Base-by-base conservation (phyloP, 371 early-diverging fungal genomes). In the Syncephalastrum sp. region DNA sequence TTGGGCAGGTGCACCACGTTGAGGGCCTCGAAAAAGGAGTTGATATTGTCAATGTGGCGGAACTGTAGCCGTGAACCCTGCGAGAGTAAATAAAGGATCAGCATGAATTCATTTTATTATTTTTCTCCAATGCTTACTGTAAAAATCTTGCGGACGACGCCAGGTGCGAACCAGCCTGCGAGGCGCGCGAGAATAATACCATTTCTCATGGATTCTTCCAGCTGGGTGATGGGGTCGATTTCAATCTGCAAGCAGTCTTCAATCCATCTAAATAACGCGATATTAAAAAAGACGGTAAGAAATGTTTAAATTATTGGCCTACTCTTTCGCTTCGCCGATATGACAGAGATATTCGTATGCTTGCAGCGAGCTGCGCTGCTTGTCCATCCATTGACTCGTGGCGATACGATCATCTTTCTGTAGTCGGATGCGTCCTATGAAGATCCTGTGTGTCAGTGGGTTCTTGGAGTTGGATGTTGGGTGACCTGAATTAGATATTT, bases 281-380 rank as follows among this genome's bases (percentile, higher is more conserved):
- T 33, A 8, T 6, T 23, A 25, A 16, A 24, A 5, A n/a, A 27
- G 25, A 33, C 5, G 38, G 7, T 33, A 33, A 23, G 47, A 62
- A 24, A 13, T n/a, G 42, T 17, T 24, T 1, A 54, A 24, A 27
- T 10, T 15, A 42, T 56, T 53, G 59, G 63, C 84, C 70, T 87
- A 98, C 89, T 98, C 94, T 83, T 97, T 97, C 4, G 99, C 99
- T 83, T 99, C 99, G 57, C 96, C 96, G 54, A 99, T 90, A 58
- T 97, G 98, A 64, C 99, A 99, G 10, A 99, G 83, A 64, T 99
- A 99, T 72, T 99, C 99, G 73, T 99, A 99, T 3, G 98, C 97
- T 52, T 91, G 90, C 43, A 98, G 73, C 48, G 94, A 92, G 44
- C 86, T 83, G 57, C 99, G 85, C 74, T 97, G 92, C 25, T 83